Conservation (phyloP, 495 filamentous ascomycete genomes). For the Articulospora tetracladia region DNA sequence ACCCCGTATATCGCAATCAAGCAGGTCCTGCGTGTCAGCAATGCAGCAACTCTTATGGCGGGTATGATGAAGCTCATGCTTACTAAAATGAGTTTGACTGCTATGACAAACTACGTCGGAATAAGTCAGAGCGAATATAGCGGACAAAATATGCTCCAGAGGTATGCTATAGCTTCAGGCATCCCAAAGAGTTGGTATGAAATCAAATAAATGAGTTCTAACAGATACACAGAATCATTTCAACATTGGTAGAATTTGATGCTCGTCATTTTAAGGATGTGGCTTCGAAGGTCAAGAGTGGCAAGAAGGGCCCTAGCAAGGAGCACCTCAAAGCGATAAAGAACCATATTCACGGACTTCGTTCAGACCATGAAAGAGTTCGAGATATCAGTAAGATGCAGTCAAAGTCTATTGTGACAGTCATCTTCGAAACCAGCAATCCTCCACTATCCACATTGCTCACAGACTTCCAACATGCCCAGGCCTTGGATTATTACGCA, state of each 20-base stretch:
- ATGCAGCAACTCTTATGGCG: conserved; percentile 66
- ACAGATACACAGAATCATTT: conserved; percentile 51
- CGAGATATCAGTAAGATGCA: conserved; percentile 35
- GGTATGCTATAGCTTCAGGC: conserved; percentile 24
- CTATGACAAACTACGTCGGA: conserved; percentile 64
- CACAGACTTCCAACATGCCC: conserved; percentile 45
- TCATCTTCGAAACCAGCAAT: conserved; percentile 43
- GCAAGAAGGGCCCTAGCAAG: conserved; percentile 41
- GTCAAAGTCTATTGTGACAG: conserved; percentile 38
- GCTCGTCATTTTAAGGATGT: conserved; percentile 50
- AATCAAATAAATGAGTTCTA: too few species aligned
- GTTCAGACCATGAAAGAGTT: conserved; percentile 43
- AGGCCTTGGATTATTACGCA: conserved; percentile 55
- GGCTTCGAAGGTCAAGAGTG: conserved; percentile 47
- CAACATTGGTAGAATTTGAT: conserved; percentile 58
- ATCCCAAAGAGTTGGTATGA: too few species aligned
- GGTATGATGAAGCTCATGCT: conserved; percentile 59
- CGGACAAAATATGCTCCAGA: conserved; percentile 65
- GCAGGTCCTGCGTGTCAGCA: conserved; percentile 61
- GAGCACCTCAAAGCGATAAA: conserved; percentile 45
- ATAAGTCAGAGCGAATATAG: conserved; percentile 54
- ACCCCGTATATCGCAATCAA: conserved; percentile 56
- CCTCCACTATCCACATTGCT: conserved; percentile 29
- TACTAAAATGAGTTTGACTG: conserved; percentile 58
- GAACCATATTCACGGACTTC: conserved; percentile 36